A percentile compares a stretch with the other conserved stretches of the same genome.
Evolutionary conservation across 2,329 filamentous ascomycete species (phyloP).

Genomic region (Hypocreales sp.): DNA sequence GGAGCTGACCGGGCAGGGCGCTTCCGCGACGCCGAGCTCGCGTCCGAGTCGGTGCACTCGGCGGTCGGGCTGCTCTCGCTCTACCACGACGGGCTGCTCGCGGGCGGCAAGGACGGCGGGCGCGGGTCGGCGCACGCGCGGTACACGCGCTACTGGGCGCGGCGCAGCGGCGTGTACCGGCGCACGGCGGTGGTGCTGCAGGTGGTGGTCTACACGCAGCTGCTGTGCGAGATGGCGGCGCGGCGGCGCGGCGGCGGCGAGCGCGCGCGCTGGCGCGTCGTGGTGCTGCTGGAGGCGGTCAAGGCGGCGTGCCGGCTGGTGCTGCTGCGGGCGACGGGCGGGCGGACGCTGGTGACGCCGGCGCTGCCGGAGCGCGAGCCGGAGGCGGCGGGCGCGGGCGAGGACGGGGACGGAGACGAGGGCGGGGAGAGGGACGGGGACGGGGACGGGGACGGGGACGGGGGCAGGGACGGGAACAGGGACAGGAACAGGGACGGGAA

Average conservation of each 20-base stretch:
- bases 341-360: conserved; percentile 67
- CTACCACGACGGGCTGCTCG: conserved; percentile 81
- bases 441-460: too few species aligned
- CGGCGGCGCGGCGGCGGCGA: conserved; percentile 73
- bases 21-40: conserved; percentile 84
- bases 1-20: conserved; percentile 49
- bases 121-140: conserved; percentile 38
- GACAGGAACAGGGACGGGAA: too few species aligned
- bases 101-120: conserved; percentile 47
- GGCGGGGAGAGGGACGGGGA: conserved; percentile 23
- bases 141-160: conserved; percentile 53
- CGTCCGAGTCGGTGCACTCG: conserved; percentile 83
- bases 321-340: conserved; percentile 68
- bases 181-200: conserved; percentile 70
- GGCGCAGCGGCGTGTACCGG: conserved; percentile 54
- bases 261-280: conserved; percentile 67
- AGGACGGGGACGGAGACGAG: conserved; percentile 28
- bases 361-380: conserved; percentile 75
- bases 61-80: conserved; percentile 79
- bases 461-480: too few species aligned
- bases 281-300: conserved; percentile 69
- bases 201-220: conserved; percentile 85
- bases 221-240: conserved; percentile 95
- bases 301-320: conserved; percentile 77
- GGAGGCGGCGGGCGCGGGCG: conserved; percentile 22